These are phyloP conservation scores for Aspergillus luchuensis DNA, from an alignment of 2,329 filamentous ascomycete species.

Conservation along the genomic window DNA sequence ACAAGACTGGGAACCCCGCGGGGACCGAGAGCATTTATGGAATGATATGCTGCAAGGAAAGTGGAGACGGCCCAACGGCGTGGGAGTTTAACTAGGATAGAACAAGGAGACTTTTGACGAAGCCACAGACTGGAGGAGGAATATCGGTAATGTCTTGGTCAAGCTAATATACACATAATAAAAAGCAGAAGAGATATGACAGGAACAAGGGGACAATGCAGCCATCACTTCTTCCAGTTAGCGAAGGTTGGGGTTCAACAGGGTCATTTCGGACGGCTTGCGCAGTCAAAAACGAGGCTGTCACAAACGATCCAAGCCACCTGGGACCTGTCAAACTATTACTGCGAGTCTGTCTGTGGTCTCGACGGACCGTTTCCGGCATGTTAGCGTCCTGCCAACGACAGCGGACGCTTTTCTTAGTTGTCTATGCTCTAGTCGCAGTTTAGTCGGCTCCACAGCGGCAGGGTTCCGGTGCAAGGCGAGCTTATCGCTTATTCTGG, in stretches of 20 bases:
- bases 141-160: too few relatives aligned
- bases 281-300: not conserved
- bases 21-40: not conserved
- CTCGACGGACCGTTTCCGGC: not conserved
- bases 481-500: too few relatives aligned
- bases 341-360: not conserved
- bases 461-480: not conserved
- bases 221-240: not conserved
- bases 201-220: not conserved
- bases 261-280: not conserved
- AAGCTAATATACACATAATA: too few relatives aligned
- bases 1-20: not conserved
- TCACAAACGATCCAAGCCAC: not conserved
- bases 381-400: not conserved
- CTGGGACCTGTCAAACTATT: too few relatives aligned
- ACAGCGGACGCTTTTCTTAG: too few relatives aligned
- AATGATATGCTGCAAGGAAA: not conserved
- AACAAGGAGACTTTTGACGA: too few relatives aligned
- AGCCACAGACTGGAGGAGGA: too few relatives aligned
- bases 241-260: too few relatives aligned
- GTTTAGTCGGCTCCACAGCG: not conserved
- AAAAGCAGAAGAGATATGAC: too few relatives aligned
- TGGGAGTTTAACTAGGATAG: not conserved
- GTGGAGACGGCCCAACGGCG: not conserved
- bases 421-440: not conserved